phyloP scores from a whole-genome alignment of 768 basidiomycete species.

The Termitomyces titanicus region DNA sequence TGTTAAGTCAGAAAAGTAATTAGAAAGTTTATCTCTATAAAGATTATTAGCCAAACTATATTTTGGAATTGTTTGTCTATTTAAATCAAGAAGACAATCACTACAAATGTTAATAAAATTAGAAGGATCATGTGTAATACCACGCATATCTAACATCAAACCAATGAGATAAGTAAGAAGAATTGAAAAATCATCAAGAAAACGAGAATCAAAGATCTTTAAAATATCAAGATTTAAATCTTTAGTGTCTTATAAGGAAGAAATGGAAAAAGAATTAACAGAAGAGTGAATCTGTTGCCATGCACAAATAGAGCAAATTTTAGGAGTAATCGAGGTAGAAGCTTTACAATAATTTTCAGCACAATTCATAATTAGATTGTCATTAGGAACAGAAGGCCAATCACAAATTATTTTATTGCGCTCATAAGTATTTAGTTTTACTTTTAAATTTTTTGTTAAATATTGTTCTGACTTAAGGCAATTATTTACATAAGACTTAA shows the following conservation, averaged over 20 bases:
- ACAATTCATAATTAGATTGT: not conserved
- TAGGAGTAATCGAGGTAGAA: not conserved
- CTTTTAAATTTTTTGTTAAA: not conserved
- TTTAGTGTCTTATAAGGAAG: not conserved
- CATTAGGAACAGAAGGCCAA: not conserved
- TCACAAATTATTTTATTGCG: not conserved
- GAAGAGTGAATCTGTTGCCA: not conserved
- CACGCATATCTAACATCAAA: not conserved
- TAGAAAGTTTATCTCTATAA: constrained; percentile 18
- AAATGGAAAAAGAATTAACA: not conserved
- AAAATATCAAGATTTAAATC: not conserved
- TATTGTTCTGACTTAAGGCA: not conserved
- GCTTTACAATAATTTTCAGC: not conserved
- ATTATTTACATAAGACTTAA: too few relatives aligned
- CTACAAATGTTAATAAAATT: not conserved
- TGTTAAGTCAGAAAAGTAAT: constrained; percentile 19
- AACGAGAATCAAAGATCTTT: not conserved
- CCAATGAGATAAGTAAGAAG: not conserved
- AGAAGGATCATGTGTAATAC: not conserved
- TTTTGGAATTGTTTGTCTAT: constrained; percentile 9
- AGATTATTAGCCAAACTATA: constrained; percentile 20
- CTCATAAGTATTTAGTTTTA: not conserved
- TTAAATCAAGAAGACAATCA: not conserved
- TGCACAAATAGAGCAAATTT: not conserved
- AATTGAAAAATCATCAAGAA: not conserved